phyloP scores from a whole-genome alignment of 345 rosid genomes.

The Stellera chamaejasme region DNA sequence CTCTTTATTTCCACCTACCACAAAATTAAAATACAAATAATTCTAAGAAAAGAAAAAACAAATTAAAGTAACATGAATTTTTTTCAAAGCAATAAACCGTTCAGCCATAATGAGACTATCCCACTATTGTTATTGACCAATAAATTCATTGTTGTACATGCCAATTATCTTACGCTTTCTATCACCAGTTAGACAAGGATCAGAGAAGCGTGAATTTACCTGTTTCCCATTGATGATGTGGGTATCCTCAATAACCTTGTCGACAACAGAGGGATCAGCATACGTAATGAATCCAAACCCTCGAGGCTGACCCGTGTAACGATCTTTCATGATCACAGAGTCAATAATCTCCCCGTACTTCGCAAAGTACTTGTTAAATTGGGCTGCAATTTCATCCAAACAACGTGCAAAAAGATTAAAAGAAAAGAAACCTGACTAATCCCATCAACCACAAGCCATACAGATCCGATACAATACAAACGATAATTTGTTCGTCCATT shows the following conservation, averaged over 20 bases:
- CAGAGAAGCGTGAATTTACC: constrained; percentile 27
- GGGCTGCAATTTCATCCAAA: constrained; percentile 27
- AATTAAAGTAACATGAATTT: no score
- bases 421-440: neutral
- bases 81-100: no score
- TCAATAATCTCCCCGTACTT: constrained; percentile 82
- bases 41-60: no score
- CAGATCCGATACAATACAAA: neutral
- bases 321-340: constrained; percentile 89
- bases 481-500: neutral
- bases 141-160: neutral
- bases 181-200: neutral
- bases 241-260: constrained; percentile 70
- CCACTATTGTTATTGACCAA: neutral
- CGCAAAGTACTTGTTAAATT: constrained; percentile 69
- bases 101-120: no score
- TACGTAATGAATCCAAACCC: constrained; percentile 91
- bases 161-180: neutral
- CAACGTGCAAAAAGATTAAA: neutral
- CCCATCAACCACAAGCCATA: neutral
- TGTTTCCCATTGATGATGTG: constrained; percentile 80
- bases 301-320: constrained; percentile 73
- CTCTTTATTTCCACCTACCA: constrained; percentile 89
- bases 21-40: neutral
- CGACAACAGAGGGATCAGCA: constrained; percentile 81